Base-by-base conservation (phyloP, 805 yeast genomes). In the Jamesozyma rosinii region DNA sequence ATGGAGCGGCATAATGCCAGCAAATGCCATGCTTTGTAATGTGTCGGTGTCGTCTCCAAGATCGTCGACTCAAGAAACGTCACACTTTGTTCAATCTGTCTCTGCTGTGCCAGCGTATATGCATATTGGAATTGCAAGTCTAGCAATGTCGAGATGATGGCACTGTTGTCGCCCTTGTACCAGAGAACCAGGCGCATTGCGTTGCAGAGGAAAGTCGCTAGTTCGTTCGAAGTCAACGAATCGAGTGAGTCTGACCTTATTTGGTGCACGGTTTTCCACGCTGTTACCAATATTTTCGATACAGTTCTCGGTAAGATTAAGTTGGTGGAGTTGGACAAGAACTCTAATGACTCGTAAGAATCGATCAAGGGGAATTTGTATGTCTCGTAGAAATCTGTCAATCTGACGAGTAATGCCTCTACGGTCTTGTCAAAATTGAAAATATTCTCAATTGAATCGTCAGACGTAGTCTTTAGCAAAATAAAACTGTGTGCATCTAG, bases 21-120 rank as follows among this genome's bases (percentile, higher is more conserved):
- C 49, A 85, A 63, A 55, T 83, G 83, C 79, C 90, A 79, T 6
- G 79, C 72, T 51, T 72, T 73, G 52, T 79, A 68, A 40, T 77
- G 72, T 35, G 73, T 73, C 0, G 84, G 82, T 44, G 68, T 68
- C 34, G 67, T 60, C 37, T 69, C 74, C 45, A 79, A 63, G 4
- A 76, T 67, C 2, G 65, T 61, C 38, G 65, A 60, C 53, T 76
- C 79, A 46, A 77, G 55, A 37, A 71, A 60, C 45, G 66, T 70
- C 10, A 68, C 54, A 2, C 83, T 66, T 8, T 67, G 69, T 19
- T 63, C 65, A 14, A 71, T 55, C 15, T 70, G 61, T 18, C 74
- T 63, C 18, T 62, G 55, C 45, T 71, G 68, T 1, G 81, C 70
- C 33, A 77, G 59, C 4, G 67, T 61, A 38, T 70, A 67, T 0